phyloP scores from a whole-genome alignment of 1,284 basidiomycete species.

The Cryptococcus hybrid region DNA sequence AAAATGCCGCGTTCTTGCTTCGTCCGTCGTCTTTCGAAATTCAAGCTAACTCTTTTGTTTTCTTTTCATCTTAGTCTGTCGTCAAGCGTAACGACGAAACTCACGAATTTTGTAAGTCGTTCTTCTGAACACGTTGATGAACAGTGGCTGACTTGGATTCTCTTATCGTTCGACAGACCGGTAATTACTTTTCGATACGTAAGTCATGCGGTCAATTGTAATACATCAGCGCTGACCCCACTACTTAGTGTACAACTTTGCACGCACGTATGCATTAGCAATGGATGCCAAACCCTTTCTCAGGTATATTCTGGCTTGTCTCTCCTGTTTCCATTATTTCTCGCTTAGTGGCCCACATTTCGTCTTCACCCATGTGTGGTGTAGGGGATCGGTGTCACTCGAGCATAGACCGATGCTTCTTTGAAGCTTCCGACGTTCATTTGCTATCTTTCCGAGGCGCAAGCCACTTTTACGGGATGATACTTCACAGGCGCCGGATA shows the following conservation, averaged over 20 bases:
- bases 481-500: constrained; percentile 50
- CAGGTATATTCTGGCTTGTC: neutral
- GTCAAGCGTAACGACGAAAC: constrained; percentile 93
- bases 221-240: neutral
- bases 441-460: constrained; percentile 35
- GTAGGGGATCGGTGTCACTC: constrained; percentile 15
- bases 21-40: constrained; percentile 3
- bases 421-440: constrained; percentile 27
- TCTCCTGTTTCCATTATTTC: constrained; percentile 8
- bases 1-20: neutral
- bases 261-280: constrained; percentile 1
- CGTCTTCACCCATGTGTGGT: constrained; percentile 25
- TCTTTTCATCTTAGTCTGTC: constrained; percentile 58
- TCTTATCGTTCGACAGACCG: constrained; percentile 24
- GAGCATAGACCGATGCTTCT: constrained; percentile 23
- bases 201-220: constrained; percentile 8
- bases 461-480: constrained; percentile 21
- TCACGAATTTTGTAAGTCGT: constrained; percentile 84
- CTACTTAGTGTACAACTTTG: constrained; percentile 2
- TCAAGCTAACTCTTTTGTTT: constrained; percentile 9
- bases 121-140: neutral
- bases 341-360: constrained; percentile 22
- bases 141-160: constrained; percentile 5
- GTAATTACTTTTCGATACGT: constrained; percentile 15
- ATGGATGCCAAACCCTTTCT: too few relatives aligned